Evolutionary conservation across 306 rosid species (phyloP).

Genomic region (Fragaria vesca): DNA sequence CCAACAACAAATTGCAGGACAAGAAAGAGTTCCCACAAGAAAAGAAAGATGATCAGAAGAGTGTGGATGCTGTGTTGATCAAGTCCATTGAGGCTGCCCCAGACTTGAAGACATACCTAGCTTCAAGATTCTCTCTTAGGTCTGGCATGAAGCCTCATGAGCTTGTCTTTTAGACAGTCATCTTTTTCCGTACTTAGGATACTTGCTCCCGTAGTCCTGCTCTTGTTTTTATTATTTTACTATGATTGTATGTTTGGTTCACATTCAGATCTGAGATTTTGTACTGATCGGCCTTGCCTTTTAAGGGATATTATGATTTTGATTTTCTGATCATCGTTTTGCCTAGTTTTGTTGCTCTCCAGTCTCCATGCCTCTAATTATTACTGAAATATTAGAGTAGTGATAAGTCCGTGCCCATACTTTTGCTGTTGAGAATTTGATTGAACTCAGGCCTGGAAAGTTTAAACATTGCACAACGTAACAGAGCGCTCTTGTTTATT

Average conservation of each 20-base stretch:
- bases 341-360: not conserved
- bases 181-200: not conserved
- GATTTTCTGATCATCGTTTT: not conserved
- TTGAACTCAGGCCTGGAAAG: not conserved
- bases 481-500: not conserved
- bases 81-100: slow-evolving; percentile 64
- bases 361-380: not conserved
- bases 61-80: slow-evolving; percentile 51
- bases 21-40: slow-evolving; percentile 62
- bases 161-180: slow-evolving; percentile 47
- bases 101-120: slow-evolving; percentile 69
- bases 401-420: not conserved
- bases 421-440: not conserved
- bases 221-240: slow-evolving; percentile 5
- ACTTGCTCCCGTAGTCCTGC: not conserved
- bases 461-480: not conserved
- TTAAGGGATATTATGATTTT: not conserved
- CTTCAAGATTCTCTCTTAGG: slow-evolving; percentile 73
- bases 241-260: not conserved
- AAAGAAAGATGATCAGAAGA: slow-evolving; percentile 81
- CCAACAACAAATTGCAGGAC: slow-evolving; percentile 40
- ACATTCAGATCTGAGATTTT: slow-evolving; percentile 3
- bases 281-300: slow-evolving; percentile 5
- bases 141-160: slow-evolving; percentile 84
- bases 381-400: not conserved